Conservation (phyloP, 805 yeast genomes). For the Scheffersomyces stipitis region DNA sequence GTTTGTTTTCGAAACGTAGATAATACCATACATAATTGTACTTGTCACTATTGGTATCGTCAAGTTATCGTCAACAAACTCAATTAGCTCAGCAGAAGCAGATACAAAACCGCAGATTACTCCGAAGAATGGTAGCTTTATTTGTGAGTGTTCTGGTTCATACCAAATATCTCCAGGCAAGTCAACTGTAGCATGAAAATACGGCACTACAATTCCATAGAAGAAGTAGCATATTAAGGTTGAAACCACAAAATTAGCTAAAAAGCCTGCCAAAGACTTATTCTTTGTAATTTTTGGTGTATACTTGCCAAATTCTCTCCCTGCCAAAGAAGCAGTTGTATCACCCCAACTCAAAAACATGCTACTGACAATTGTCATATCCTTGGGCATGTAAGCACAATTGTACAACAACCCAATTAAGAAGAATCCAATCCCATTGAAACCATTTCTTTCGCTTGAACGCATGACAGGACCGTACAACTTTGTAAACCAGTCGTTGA, state of each 20-base stretch:
- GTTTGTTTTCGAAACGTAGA: conserved; percentile 19
- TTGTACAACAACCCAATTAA: conserved; percentile 17
- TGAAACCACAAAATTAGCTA: conserved; percentile 64
- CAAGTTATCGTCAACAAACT: conserved; percentile 78
- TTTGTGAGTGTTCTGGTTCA: conserved; percentile 39
- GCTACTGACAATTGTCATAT: conserved; percentile 13
- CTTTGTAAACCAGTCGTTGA: conserved; percentile 11
- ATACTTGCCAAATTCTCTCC: conserved; percentile 77
- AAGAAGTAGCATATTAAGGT: conserved; percentile 12
- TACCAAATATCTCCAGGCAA: conserved; percentile 12
- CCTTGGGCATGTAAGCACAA: conserved; percentile 14
- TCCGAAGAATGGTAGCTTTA: conserved; percentile 43
- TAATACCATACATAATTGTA: conserved; percentile 52
- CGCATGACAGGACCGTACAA: conserved; percentile 14
- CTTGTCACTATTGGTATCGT: conserved; percentile 91
- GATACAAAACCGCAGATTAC: conserved; percentile 14
- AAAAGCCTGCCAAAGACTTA: conserved; percentile 84
- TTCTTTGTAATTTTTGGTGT: conserved; percentile 72
- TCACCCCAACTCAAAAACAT: conserved; percentile 22
- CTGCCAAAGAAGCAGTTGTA: conserved; percentile 74
- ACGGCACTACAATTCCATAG: conserved; percentile 12
- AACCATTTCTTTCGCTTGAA: conserved; percentile 11
- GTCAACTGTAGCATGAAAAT: conserved; percentile 3
- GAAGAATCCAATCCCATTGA: conserved; percentile 20
- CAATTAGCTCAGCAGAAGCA: conserved; percentile 15